Percentiles rank a stretch among this genome's conserved stretches.
Evolutionary conservation across 495 filamentous ascomycete genomes (phyloP).

Genomic region (Lasiosphaeria hispida): DNA sequence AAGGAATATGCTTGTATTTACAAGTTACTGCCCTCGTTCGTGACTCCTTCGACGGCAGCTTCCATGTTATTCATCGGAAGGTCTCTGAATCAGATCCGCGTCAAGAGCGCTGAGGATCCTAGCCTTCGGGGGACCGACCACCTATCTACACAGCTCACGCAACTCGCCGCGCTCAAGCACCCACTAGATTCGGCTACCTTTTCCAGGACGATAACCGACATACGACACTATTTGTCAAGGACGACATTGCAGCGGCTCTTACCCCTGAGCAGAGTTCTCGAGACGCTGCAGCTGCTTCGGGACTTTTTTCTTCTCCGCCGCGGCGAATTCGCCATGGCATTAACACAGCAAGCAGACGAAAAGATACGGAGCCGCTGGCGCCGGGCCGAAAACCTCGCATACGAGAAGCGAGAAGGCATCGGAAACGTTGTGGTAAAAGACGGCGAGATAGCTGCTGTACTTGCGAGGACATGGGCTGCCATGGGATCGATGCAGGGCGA

Average conservation of each 20-base stretch:
- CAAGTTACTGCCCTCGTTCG: conserved; percentile 71
- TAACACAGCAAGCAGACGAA: conserved; percentile 80
- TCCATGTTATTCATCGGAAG: conserved; percentile 91
- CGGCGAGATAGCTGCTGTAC: conserved; percentile 72
- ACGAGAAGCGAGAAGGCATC: conserved; percentile 50
- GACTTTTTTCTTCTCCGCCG: conserved; percentile 84
- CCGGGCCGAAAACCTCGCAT: conserved; percentile 50
- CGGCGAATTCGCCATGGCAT: conserved; percentile 84
- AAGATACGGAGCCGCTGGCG: conserved; percentile 61
- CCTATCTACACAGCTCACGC: conserved; percentile 67
- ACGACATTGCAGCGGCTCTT: conserved; percentile 78
- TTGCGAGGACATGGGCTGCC: conserved; percentile 73
- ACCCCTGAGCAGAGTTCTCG: conserved; percentile 69
- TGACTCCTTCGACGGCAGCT: conserved; percentile 66
- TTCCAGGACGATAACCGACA: conserved; percentile 66
- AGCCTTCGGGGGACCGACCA: conserved; percentile 59
- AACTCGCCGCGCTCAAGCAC: conserved; percentile 66
- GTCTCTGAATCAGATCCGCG: conserved; percentile 76
- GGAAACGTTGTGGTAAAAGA: conserved; percentile 72
- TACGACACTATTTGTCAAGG: conserved; percentile 76
- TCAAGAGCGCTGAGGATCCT: conserved; percentile 45
- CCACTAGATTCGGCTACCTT: conserved; percentile 72
- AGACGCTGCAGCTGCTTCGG: conserved; percentile 72
- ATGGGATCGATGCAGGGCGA: conserved; percentile 68
- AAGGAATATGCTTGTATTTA: conserved; percentile 39